Evolutionary conservation across 139 green algal genomes (phyloP), one percentile per base, ranked within the genome.

Genomic region (Eudorina sp.): DNA sequence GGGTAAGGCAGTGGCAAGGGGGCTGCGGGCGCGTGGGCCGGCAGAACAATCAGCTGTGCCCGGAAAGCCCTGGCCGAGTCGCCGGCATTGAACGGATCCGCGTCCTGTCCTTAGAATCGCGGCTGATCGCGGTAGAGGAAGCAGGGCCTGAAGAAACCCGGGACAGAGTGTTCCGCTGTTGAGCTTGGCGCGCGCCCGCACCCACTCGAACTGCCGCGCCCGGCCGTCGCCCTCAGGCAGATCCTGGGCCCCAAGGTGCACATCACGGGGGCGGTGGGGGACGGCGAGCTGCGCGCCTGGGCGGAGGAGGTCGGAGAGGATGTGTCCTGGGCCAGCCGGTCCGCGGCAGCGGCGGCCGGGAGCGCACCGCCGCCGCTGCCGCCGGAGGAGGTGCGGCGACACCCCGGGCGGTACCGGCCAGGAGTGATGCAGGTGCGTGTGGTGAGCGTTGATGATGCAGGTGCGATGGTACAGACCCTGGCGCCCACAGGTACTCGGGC

Each of bases 291-390:
- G 29, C 11, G 9, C 1, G 62, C 86, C 3, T 82, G 88, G 55
- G 89, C 85, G 27, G 79, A 60, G 4, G 89, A 92, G 62, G 51
- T 92, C 11, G 84, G 82, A 9, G 84, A 89, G 53, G 72, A 84
- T 38, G 72, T 66, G 41, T 0, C 18, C 19, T 84, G 72, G 84
- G 70, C 80, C 53, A 43, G 25, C 41, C 40, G 2, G 11, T 53
- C 53, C 5, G 73, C 25, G 29, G 25, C 29, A 9, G 73, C 25
- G 45, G 43, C 46, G 75, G 46, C 31, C 3, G 51, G 11, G 19
- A 23, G 13, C 27, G 34, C 34, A 27, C 36, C 36, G 41, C 7
- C 40, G 60, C 3, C 0, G 48, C 43, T 23, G 45, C 81, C 81
- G 18, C 81, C 81, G 14, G n/a, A 62, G 7, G 81, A 36, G 3